phyloP scores from a whole-genome alignment of 2,329 filamentous ascomycete species.

The Verticillium longisporum region DNA sequence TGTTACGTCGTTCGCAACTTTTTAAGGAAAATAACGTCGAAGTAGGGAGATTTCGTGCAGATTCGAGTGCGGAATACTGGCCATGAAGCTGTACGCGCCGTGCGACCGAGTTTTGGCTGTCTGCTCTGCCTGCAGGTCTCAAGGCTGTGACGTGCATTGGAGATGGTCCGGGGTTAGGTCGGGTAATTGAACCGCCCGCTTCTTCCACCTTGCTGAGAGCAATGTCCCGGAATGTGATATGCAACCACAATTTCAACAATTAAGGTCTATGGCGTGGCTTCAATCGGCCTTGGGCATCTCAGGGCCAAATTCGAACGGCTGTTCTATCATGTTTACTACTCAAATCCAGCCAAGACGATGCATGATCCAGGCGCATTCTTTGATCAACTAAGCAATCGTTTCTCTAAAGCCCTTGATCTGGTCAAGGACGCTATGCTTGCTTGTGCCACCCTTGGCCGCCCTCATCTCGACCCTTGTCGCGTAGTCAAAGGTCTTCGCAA shows the following conservation, averaged over 20 bases:
- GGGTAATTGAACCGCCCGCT: background rate
- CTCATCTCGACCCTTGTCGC: conserved; percentile 77
- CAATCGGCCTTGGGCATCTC: no score
- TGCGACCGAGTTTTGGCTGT: background rate
- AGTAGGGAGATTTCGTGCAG: background rate
- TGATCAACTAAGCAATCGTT: conserved; percentile 20
- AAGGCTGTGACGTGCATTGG: background rate
- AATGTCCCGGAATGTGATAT: no score
- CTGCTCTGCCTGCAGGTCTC: background rate
- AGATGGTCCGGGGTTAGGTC: background rate
- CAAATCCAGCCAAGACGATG: no score
- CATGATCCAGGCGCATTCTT: no score
- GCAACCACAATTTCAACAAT: no score
- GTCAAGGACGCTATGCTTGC: conserved; percentile 58
- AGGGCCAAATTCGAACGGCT: no score
- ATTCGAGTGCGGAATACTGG: background rate
- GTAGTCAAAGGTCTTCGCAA: conserved; percentile 69
- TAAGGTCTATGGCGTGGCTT: no score
- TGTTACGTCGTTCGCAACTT: background rate
- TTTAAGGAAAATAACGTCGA: background rate
- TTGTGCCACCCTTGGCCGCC: conserved; percentile 71
- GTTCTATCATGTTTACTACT: no score
- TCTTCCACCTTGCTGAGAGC: background rate
- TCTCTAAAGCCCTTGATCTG: conserved; percentile 49
- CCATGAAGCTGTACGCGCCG: background rate